These are phyloP conservation scores for Plectosphaerella plurivora DNA, from an alignment of 2,329 filamentous ascomycete species.

Conservation along the genomic window DNA sequence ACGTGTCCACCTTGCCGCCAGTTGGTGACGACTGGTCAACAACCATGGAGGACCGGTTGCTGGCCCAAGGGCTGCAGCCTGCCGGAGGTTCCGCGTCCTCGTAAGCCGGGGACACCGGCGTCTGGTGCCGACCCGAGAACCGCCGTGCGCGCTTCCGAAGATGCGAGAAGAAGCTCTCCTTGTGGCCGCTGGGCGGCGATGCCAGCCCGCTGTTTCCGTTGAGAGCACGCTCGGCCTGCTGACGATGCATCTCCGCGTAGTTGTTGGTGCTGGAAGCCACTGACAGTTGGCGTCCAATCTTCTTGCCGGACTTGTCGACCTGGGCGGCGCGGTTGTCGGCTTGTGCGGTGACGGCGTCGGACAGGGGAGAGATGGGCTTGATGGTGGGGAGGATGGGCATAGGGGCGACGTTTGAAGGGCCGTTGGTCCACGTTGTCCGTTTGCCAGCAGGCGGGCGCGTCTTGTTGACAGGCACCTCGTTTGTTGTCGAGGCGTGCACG, in stretches of 20 bases:
- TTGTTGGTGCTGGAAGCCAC: constrained; percentile 90
- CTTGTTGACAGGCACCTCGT: constrained; percentile 38
- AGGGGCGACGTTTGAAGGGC: constrained; percentile 72
- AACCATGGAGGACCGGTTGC: constrained; percentile 78
- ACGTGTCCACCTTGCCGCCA: constrained; percentile 42
- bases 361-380: constrained; percentile 91
- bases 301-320: constrained; percentile 66
- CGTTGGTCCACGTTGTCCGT: constrained; percentile 90
- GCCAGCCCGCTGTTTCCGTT: constrained; percentile 74
- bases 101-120: constrained; percentile 69
- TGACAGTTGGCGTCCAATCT: constrained; percentile 91
- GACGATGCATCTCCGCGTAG: constrained; percentile 83
- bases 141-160: constrained; percentile 87
- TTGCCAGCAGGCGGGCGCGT: constrained; percentile 60
- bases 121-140: constrained; percentile 86
- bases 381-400: constrained; percentile 97
- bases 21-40: constrained; percentile 56
- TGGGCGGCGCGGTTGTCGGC: constrained; percentile 54
- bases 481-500: constrained; percentile 32
- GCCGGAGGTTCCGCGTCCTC: constrained; percentile 93
- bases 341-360: constrained; percentile 86
- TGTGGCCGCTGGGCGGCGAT: constrained; percentile 74
- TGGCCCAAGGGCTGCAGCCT: constrained; percentile 84
- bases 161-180: constrained; percentile 98
- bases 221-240: constrained; percentile 85